A percentile compares a stretch with the other conserved stretches of the same genome.
phyloP scores from a whole-genome alignment of 148 eudicot species.

The Rhododendron griersonianum region DNA sequence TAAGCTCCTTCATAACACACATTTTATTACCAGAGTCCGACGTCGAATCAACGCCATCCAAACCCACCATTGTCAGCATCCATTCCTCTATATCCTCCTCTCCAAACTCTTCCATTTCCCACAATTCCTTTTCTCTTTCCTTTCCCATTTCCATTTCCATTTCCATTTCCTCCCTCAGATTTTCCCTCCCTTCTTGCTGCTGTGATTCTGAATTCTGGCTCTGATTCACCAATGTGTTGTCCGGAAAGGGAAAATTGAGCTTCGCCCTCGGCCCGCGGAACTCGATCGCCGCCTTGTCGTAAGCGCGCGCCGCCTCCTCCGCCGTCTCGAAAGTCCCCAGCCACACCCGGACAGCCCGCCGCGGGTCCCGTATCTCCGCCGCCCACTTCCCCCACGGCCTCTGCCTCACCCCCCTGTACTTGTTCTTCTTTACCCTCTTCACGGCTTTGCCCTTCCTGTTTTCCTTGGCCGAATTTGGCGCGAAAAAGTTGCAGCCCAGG shows the following conservation, averaged over 20 bases:
- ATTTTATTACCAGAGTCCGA: constrained; percentile 13
- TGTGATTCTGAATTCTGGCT: neutral
- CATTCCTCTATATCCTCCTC: constrained; percentile 33
- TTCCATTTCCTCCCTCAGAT: neutral
- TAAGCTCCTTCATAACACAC: neutral
- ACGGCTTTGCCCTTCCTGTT: neutral
- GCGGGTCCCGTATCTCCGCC: constrained; percentile 56
- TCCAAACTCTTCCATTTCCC: constrained; percentile 23
- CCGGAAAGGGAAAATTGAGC: constrained; percentile 41
- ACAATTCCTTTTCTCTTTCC: neutral
- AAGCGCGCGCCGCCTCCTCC: constrained; percentile 54
- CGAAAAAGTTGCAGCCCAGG: constrained; percentile 27
- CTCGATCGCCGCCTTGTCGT: constrained; percentile 45
- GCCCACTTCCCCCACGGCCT: constrained; percentile 78
- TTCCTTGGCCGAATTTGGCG: neutral
- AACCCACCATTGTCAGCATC: constrained; percentile 28
- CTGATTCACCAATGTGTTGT: constrained; percentile 12
- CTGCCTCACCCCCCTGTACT: constrained; percentile 58
- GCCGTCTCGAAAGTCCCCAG: constrained; percentile 57
- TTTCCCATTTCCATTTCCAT: neutral
- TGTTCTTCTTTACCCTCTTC: constrained; percentile 23
- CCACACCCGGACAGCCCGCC: constrained; percentile 41
- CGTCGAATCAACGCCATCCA: constrained; percentile 4
- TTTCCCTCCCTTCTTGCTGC: neutral
- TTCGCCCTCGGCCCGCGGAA: constrained; percentile 55